Percentiles rank a stretch among this genome's conserved stretches.
phyloP scores from a whole-genome alignment of 176 grass and related monocot species.

The Oryza brachyantha region DNA sequence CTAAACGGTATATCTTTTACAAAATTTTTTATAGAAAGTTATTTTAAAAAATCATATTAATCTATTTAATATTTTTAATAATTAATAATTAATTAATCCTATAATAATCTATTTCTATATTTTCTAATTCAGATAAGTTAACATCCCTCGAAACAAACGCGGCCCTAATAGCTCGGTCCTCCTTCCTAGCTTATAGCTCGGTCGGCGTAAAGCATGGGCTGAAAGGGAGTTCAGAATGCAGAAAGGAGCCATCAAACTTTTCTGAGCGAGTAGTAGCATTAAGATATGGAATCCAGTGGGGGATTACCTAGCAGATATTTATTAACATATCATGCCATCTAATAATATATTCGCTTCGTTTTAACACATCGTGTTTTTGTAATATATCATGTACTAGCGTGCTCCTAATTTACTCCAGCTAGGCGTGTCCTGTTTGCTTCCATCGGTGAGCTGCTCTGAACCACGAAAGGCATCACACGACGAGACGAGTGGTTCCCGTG shows the following conservation, averaged over 20 bases:
- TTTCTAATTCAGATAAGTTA: too few relatives aligned
- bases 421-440: too few relatives aligned
- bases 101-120: too few relatives aligned
- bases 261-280: not conserved
- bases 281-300: not conserved
- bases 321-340: not conserved
- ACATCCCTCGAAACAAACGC: too few relatives aligned
- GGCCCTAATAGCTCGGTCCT: too few relatives aligned
- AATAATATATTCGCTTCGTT: not conserved
- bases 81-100: too few relatives aligned
- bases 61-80: too few relatives aligned
- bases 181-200: not conserved
- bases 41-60: too few relatives aligned
- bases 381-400: not conserved
- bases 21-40: too few relatives aligned
- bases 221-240: not conserved
- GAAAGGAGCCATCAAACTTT: not conserved
- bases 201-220: slow-evolving; percentile 16
- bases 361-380: not conserved
- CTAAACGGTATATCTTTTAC: too few relatives aligned
- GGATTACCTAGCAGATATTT: not conserved
- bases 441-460: not conserved
- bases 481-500: not conserved
- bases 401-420: too few relatives aligned
- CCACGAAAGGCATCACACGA: not conserved